Conservation (phyloP, 176 grass and related monocot species). For the Saccharum officinarum region DNA sequence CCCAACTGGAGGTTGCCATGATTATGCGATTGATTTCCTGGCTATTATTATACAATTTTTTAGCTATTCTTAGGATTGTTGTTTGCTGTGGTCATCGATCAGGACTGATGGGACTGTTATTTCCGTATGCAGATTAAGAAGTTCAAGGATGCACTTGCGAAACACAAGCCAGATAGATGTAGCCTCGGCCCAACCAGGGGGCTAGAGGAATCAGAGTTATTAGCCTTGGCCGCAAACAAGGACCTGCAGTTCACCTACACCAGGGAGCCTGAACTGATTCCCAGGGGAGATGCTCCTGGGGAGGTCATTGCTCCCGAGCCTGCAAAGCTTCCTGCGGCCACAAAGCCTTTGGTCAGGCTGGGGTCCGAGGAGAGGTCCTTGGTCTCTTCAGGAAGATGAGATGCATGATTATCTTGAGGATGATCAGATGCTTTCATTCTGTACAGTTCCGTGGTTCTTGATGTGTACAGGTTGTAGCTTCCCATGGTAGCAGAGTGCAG, state of each 20-base stretch:
- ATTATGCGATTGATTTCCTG: neutral
- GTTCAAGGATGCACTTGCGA: constrained; percentile 87
- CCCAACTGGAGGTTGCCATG: neutral
- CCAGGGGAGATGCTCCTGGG: neutral
- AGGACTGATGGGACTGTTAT: neutral
- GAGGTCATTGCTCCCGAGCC: constrained; percentile 20
- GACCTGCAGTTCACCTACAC: constrained; percentile 79
- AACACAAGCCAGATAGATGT: constrained; percentile 85
- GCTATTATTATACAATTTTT: neutral
- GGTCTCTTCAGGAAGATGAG: constrained; percentile 65
- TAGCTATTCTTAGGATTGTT: neutral
- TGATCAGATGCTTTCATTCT: constrained; percentile 31
- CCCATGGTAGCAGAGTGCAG: constrained; percentile 40
- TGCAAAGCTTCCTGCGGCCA: constrained; percentile 29
- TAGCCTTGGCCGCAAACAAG: constrained; percentile 81
- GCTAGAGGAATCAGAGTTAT: constrained; percentile 69
- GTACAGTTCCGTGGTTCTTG: constrained; percentile 55
- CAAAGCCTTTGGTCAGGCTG: constrained; percentile 20
- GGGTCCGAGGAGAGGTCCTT: constrained; percentile 59
- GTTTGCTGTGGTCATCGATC: neutral
- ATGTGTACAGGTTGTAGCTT: constrained; percentile 50
- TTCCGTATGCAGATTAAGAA: constrained; percentile 81
- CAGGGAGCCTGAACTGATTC: constrained; percentile 45
- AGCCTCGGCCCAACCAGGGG: constrained; percentile 74
- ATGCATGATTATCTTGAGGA: neutral